A percentile compares a stretch with the other conserved stretches of the same genome.
These are phyloP conservation scores for Mrakia gelida DNA, from an alignment of 768 basidiomycete genomes.

Conservation along the genomic window DNA sequence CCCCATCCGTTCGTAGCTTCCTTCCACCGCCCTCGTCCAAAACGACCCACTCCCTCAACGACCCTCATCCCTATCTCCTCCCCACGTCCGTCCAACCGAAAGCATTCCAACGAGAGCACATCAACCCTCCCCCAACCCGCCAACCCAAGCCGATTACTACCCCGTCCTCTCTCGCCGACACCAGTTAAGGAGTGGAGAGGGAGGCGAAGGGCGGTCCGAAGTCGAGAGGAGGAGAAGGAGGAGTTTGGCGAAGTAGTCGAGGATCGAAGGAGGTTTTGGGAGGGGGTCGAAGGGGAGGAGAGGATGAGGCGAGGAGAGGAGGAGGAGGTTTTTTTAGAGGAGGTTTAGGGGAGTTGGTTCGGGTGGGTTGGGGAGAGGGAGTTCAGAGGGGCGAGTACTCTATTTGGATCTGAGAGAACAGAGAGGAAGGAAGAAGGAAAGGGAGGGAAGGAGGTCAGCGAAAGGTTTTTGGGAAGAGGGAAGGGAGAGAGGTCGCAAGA, in stretches of 20 bases:
- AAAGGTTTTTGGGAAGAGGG: background rate
- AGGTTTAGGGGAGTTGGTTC: background rate
- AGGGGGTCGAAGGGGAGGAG: background rate
- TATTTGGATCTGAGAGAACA: constrained; percentile 14
- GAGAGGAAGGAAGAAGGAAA: background rate
- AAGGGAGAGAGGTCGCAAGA: no score
- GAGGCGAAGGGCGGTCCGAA: background rate
- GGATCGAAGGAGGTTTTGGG: background rate
- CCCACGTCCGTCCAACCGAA: background rate
- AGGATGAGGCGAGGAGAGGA: background rate
- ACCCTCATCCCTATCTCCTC: background rate
- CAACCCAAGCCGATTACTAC: background rate
- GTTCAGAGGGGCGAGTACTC: constrained; percentile 22
- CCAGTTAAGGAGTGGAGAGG: constrained; percentile 9
- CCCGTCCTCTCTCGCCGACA: background rate
- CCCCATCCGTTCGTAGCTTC: background rate
- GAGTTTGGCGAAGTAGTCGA: background rate
- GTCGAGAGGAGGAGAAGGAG: background rate
- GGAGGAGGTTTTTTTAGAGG: no score
- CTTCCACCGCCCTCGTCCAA: background rate
- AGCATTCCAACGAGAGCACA: background rate
- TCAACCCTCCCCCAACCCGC: background rate
- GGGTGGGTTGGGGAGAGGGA: constrained; percentile 6
- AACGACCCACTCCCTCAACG: background rate
- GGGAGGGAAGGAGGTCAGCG: background rate